Conservation (phyloP, 139 green algal genomes). For the Ettlia oleoabundans region DNA sequence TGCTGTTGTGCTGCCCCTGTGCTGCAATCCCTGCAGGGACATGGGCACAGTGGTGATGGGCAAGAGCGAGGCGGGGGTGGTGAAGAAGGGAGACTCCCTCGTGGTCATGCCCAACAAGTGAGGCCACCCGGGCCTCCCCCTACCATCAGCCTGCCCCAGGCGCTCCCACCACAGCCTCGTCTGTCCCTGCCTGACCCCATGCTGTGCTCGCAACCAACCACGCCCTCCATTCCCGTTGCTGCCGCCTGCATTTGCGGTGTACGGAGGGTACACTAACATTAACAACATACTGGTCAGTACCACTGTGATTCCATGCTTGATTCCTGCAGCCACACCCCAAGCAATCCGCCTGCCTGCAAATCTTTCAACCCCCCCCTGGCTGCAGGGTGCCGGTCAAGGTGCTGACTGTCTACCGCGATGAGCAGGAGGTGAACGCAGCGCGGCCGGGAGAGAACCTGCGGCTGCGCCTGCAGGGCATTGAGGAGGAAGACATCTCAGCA, state of each 20-base stretch:
- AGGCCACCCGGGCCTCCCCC: neutral
- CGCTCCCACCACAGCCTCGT: neutral
- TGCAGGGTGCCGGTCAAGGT: conserved; percentile 84
- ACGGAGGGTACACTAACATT: too few relatives aligned
- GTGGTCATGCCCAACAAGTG: conserved; percentile 97
- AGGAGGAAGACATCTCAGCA: conserved; percentile 87
- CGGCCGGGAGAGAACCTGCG: conserved; percentile 86
- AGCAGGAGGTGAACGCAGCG: conserved; percentile 85
- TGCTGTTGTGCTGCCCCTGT: neutral
- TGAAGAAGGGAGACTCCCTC: conserved; percentile 82
- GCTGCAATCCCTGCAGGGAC: conserved; percentile 52
- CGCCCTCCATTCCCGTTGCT: too few relatives aligned
- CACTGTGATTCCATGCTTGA: too few relatives aligned
- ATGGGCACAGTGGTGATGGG: conserved; percentile 99
- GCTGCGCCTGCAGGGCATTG: conserved; percentile 76
- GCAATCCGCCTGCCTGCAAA: too few relatives aligned
- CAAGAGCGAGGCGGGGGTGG: conserved; percentile 93
- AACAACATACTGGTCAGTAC: too few relatives aligned
- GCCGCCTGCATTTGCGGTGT: too few relatives aligned
- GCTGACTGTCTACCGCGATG: conserved; percentile 89
- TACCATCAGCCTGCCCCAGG: neutral
- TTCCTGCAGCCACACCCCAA: neutral
- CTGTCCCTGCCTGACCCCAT: too few relatives aligned
- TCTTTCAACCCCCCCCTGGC: too few relatives aligned
- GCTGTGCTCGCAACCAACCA: neutral